Base-by-base conservation (phyloP, 2,329 filamentous ascomycete species). In the Didymella lethalis region DNA sequence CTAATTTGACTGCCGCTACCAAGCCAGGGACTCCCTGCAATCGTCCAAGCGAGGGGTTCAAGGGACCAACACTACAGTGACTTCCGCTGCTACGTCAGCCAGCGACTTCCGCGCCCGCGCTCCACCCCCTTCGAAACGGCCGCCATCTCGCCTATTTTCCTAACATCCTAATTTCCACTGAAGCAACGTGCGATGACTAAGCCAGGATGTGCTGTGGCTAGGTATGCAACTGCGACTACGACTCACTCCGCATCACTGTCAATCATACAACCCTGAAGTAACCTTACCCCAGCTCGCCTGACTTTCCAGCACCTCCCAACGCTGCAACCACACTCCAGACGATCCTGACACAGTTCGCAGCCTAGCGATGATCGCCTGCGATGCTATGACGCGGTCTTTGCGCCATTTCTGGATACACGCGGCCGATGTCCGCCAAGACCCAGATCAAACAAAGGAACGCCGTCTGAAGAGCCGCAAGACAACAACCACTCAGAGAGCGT, bases 51-150 rank as follows among this genome's bases (percentile, higher is more conserved):
- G 34, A 16, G 2, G 6, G 36, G 5, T 32, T 43, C 54, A 57
- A 57, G 28, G 44, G 48, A 10, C 36, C 48, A 25, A 26, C 11
- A 26, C 20, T n/a, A 1, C 48, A 25, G 16, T 43, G 20, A 14
- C 32, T 49, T 59, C 56, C 56, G 50, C 54, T 46, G 16, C 31
- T 20, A 38, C 29, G 32, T 43, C 29, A 40, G 47, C 44, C 44
- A 48, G 49, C 44, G 44, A 32, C 46, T 26, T 25, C 48, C 16
- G 32, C 16, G 32, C 16, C 46, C 40, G 56, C 56, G 56, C 56
- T 59, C 56, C 56, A 59, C 56, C 56, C 56, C 56, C 50, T 59
- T 43, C 46, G 20, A 12, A 25, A 49, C 50, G 28, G 46, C 46
- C 41, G 46, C 50, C 50, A 43, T 43, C 56, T 59, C 56, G 56